Evolutionary conservation across 192 early-diverging fungal genomes (phyloP).

Genomic region (Phlyctochytrium bullatum): DNA sequence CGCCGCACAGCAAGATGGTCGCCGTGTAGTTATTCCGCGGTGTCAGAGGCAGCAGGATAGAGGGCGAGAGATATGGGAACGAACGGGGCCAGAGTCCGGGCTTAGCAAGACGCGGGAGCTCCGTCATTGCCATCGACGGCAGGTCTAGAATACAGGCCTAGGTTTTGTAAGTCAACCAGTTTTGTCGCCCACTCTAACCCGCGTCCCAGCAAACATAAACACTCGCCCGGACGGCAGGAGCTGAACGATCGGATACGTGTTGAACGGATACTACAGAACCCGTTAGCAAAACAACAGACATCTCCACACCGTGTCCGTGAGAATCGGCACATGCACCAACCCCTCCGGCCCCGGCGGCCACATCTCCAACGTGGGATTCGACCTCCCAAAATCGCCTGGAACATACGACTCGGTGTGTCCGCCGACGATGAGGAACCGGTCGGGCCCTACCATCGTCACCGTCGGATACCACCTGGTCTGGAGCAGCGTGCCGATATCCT

Average conservation of each 20-base stretch:
- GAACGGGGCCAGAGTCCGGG: constrained; percentile 8
- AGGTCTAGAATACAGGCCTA: not conserved
- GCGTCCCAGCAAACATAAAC: constrained; percentile 14
- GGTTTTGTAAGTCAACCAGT: too few species aligned
- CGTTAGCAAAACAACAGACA: not conserved
- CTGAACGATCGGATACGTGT: constrained; percentile 11
- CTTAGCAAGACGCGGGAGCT: not conserved
- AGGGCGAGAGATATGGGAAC: constrained; percentile 14
- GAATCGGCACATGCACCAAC: constrained; percentile 6
- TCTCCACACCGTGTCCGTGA: constrained; percentile 7
- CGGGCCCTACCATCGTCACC: not conserved
- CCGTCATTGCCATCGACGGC: not conserved
- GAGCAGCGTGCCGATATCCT: not conserved
- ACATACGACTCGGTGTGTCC: constrained; percentile 15
- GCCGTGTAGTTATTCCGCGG: constrained; percentile 30
- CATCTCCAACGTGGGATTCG: constrained; percentile 11
- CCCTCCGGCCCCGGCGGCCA: not conserved
- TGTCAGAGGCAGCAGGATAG: constrained; percentile 31
- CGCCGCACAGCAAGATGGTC: constrained; percentile 41
- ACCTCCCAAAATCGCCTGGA: not conserved
- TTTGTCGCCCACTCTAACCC: too few species aligned
- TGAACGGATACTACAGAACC: constrained; percentile 12
- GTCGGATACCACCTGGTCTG: constrained; percentile 13
- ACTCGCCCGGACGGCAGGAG: constrained; percentile 15
- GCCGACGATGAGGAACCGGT: constrained; percentile 8